Evolutionary conservation across 2,329 filamentous ascomycete species (phyloP).

Genomic region (Cladosporium sp.): DNA sequence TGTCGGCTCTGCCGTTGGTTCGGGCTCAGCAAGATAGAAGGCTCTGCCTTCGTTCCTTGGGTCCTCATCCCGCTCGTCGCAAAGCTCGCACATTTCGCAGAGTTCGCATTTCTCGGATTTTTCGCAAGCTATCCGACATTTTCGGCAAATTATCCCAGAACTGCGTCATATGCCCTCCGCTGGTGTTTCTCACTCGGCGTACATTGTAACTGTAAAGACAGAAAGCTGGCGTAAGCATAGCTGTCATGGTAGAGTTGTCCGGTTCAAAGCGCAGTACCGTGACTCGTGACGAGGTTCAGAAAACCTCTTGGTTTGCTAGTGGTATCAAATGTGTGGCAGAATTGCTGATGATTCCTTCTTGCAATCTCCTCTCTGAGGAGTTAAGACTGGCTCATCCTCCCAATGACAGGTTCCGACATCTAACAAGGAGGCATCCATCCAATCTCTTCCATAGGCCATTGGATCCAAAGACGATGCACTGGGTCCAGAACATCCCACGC

Average conservation of each 20-base stretch:
- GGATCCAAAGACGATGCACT: conserved; percentile 9
- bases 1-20: neutral
- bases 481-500: conserved; percentile 4
- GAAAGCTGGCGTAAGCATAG: neutral
- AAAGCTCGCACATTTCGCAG: neutral
- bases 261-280: neutral
- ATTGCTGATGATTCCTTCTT: no score
- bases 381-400: neutral
- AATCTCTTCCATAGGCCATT: conserved; percentile 17
- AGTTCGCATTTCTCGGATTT: neutral
- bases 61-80: neutral
- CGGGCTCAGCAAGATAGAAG: neutral
- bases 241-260: neutral
- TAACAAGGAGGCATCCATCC: conserved; percentile 10
- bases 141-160: neutral
- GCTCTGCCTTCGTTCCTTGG: neutral
- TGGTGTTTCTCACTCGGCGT: no score
- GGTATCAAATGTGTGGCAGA: no score
- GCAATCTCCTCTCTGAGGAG: neutral
- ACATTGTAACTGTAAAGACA: no score
- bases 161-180: neutral
- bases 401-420: neutral
- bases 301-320: neutral
- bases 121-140: neutral
- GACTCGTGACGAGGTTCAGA: neutral